These are phyloP conservation scores for Melampsora larici-populina DNA, from an alignment of 1,284 basidiomycete species.

Conservation along the genomic window DNA sequence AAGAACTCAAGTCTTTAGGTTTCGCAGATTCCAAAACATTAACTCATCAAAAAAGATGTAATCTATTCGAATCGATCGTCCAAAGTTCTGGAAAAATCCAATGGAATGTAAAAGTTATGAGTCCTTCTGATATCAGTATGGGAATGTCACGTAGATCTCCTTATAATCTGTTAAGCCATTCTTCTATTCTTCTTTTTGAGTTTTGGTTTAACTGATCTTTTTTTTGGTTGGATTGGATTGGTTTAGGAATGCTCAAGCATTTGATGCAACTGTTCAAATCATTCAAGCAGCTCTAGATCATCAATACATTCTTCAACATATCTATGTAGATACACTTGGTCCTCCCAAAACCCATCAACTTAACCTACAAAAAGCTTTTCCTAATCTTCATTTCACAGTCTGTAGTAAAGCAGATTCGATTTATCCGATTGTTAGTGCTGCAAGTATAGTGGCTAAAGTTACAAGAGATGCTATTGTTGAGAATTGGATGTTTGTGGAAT, in stretches of 20 bases:
- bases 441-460: slow-evolving; percentile 93
- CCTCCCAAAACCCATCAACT: slow-evolving; percentile 78
- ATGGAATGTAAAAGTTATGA: slow-evolving; percentile 80
- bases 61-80: slow-evolving; percentile 51
- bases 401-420: slow-evolving; percentile 88
- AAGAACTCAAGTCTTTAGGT: slow-evolving; percentile 71
- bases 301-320: slow-evolving; percentile 57
- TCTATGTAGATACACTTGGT: slow-evolving; percentile 93
- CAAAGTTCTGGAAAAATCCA: slow-evolving; percentile 57
- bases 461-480: slow-evolving; percentile 88
- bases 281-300: slow-evolving; percentile 22
- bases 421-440: slow-evolving; percentile 94
- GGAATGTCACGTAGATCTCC: slow-evolving; percentile 84
- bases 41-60: slow-evolving; percentile 59
- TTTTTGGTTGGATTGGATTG: neutral
- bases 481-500: slow-evolving; percentile 65
- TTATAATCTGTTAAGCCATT: slow-evolving; percentile 64
- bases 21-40: slow-evolving; percentile 97
- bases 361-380: slow-evolving; percentile 73
- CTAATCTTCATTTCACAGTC: slow-evolving; percentile 80
- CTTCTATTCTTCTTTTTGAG: neutral
- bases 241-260: slow-evolving; percentile 73
- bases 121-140: slow-evolving; percentile 83
- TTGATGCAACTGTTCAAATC: slow-evolving; percentile 71
- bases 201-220: neutral